phyloP scores from a whole-genome alignment of 805 yeast genomes.

The Groenewaldozyma tartarivorans region DNA sequence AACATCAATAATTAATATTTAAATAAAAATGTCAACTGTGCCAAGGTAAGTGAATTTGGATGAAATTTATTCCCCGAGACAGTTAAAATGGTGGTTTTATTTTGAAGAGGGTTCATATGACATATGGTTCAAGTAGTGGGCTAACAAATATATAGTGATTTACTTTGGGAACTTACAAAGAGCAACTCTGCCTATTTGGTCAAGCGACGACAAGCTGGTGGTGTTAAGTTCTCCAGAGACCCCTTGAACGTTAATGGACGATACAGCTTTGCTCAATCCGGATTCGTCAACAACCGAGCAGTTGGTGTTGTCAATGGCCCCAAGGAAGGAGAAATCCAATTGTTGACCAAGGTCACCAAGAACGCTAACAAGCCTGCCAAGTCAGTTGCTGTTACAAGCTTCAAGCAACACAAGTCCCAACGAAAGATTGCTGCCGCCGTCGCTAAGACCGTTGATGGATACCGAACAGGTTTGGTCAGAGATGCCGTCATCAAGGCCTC shows the following conservation, averaged over 20 bases:
- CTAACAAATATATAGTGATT: slow-evolving; percentile 32
- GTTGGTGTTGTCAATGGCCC: slow-evolving; percentile 31
- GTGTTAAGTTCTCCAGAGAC: slow-evolving; percentile 37
- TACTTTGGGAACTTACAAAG: slow-evolving; percentile 44
- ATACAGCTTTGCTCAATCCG: slow-evolving; percentile 39
- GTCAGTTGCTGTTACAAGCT: slow-evolving; percentile 29
- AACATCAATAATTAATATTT: slow-evolving; percentile 2
- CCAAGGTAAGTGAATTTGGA: slow-evolving; percentile 10
- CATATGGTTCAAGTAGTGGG: too few species aligned
- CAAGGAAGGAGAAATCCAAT: slow-evolving; percentile 30
- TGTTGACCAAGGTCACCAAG: slow-evolving; percentile 36
- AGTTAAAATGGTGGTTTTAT: too few species aligned
- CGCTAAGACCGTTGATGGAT: slow-evolving; percentile 36
- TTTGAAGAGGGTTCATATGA: too few species aligned
- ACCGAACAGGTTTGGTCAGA: slow-evolving; percentile 41
- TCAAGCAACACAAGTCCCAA: slow-evolving; percentile 35
- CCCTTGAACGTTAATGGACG: slow-evolving; percentile 40
- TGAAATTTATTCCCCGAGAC: too few species aligned
- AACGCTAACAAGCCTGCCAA: slow-evolving; percentile 40
- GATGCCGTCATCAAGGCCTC: slow-evolving; percentile 42
- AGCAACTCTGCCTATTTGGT: slow-evolving; percentile 38
- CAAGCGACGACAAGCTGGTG: slow-evolving; percentile 34
- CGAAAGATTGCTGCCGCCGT: slow-evolving; percentile 38
- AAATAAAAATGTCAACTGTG: slow-evolving; percentile 12
- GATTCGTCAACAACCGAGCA: slow-evolving; percentile 42